phyloP scores from a whole-genome alignment of 2,329 filamentous ascomycete species.

The Cordyceps fumosorosea region DNA sequence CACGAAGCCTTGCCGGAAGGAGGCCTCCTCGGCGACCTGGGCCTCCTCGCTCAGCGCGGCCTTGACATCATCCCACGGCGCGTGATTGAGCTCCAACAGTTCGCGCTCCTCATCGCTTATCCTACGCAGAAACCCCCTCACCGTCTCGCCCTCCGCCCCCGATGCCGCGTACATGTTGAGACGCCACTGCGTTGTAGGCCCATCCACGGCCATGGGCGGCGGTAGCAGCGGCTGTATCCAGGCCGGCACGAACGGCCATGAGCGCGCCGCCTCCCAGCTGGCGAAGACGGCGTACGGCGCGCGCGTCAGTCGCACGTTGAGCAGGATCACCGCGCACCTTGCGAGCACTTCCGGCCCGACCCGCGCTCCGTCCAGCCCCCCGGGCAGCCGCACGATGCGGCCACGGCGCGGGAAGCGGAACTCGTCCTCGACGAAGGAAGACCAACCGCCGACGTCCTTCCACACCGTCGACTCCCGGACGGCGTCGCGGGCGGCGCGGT shows the following conservation, averaged over 20 bases:
- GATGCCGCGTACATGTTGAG: conserved; percentile 27
- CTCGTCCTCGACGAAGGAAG: conserved; percentile 20
- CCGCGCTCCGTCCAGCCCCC: conserved; percentile 15
- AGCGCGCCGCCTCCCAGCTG: conserved; percentile 28
- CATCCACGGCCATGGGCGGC: conserved; percentile 31
- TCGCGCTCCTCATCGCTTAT: conserved; percentile 22
- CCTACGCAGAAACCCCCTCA: conserved; percentile 22
- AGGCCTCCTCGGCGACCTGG: conserved; percentile 24
- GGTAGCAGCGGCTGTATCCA: conserved; percentile 30
- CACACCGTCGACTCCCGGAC: background rate
- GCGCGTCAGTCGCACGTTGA: conserved; percentile 28
- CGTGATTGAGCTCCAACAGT: conserved; percentile 24
- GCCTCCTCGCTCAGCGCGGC: conserved; percentile 28
- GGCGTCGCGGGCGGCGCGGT: background rate
- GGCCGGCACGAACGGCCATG: conserved; percentile 31
- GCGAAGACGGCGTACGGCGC: conserved; percentile 27
- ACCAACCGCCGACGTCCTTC: conserved; percentile 24
- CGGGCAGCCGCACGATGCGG: conserved; percentile 23
- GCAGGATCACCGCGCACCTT: conserved; percentile 26
- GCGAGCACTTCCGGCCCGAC: conserved; percentile 25
- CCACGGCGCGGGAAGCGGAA: conserved; percentile 27
- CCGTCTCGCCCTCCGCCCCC: conserved; percentile 20
- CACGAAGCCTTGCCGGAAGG: conserved; percentile 31
- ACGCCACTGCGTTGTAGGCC: conserved; percentile 30
- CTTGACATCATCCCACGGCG: conserved; percentile 28